These are phyloP conservation scores for Phenoliferia sp. DNA, from an alignment of 1,284 basidiomycete species.

Conservation along the genomic window DNA sequence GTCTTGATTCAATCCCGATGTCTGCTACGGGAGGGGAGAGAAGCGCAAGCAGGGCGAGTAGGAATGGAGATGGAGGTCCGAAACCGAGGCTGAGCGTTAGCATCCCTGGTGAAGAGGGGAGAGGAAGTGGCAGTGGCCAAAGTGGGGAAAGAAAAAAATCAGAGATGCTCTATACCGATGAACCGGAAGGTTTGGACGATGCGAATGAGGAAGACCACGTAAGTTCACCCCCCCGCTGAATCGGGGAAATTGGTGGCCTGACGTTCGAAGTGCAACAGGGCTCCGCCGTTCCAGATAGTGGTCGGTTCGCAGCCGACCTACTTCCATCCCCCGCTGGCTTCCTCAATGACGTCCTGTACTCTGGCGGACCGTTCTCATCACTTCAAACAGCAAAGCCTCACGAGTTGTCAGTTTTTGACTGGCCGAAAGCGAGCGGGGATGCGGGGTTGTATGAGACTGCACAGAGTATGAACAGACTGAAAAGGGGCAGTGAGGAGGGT, in stretches of 20 bases:
- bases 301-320: conserved; percentile 22
- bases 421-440: not conserved
- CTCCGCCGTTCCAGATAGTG: conserved; percentile 1
- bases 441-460: not conserved
- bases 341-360: not conserved
- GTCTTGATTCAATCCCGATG: too few relatives aligned
- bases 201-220: conserved; percentile 5
- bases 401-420: conserved; percentile 1
- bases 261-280: conserved; percentile 1
- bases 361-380: conserved; percentile 1
- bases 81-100: conserved; percentile 24
- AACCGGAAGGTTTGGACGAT: not conserved
- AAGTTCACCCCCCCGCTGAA: too few relatives aligned
- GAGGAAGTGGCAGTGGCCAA: conserved; percentile 12
- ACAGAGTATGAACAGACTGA: too few relatives aligned
- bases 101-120: conserved; percentile 13
- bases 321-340: conserved; percentile 28
- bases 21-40: not conserved
- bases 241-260: too few relatives aligned
- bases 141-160: conserved; percentile 7
- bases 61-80: not conserved
- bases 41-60: not conserved
- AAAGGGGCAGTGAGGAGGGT: not conserved
- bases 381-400: not conserved
- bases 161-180: not conserved